Evolutionary conservation across 2,329 filamentous ascomycete genomes (phyloP).

Genomic region (Curvularia sp.): DNA sequence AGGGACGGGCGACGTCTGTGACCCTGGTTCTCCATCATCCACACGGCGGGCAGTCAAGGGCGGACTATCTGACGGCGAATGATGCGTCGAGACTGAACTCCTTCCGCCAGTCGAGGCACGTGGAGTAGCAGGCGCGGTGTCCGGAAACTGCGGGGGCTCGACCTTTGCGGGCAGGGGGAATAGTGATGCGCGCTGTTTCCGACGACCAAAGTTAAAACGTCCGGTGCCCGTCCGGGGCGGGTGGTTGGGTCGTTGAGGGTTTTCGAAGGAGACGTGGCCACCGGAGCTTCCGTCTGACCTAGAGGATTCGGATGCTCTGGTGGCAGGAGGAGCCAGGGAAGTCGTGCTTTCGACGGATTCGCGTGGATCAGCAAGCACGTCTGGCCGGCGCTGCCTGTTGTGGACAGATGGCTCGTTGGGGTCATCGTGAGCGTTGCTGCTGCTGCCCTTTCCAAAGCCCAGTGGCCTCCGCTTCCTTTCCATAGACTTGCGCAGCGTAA

Average conservation of each 20-base stretch:
- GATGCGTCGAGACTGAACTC: slow-evolving; percentile 44
- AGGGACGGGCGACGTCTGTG: slow-evolving; percentile 50
- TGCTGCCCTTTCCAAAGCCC: slow-evolving; percentile 37
- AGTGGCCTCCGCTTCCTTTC: slow-evolving; percentile 45
- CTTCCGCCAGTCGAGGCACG: slow-evolving; percentile 52
- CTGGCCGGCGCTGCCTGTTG: slow-evolving; percentile 60
- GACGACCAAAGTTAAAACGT: slow-evolving; percentile 75
- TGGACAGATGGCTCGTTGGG: slow-evolving; percentile 61
- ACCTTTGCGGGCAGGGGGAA: slow-evolving; percentile 89
- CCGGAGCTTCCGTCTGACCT: slow-evolving; percentile 84
- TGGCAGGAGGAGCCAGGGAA: slow-evolving; percentile 68
- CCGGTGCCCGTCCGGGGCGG: slow-evolving; percentile 70
- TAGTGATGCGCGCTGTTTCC: slow-evolving; percentile 73
- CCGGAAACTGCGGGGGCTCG: slow-evolving; percentile 55
- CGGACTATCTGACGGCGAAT: slow-evolving; percentile 47
- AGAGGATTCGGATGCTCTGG: slow-evolving; percentile 82
- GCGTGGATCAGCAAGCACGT: slow-evolving; percentile 64
- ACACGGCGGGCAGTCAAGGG: slow-evolving; percentile 46
- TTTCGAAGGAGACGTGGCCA: slow-evolving; percentile 48
- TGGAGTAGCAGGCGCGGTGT: slow-evolving; percentile 54
- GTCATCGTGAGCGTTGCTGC: slow-evolving; percentile 34
- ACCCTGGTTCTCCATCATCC: slow-evolving; percentile 38
- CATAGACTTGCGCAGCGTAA: slow-evolving; percentile 45
- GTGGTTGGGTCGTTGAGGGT: slow-evolving; percentile 50
- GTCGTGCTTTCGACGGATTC: slow-evolving; percentile 68